Base-by-base conservation (phyloP, 257 asterid genomes). In the Cynanchum wilfordii region DNA sequence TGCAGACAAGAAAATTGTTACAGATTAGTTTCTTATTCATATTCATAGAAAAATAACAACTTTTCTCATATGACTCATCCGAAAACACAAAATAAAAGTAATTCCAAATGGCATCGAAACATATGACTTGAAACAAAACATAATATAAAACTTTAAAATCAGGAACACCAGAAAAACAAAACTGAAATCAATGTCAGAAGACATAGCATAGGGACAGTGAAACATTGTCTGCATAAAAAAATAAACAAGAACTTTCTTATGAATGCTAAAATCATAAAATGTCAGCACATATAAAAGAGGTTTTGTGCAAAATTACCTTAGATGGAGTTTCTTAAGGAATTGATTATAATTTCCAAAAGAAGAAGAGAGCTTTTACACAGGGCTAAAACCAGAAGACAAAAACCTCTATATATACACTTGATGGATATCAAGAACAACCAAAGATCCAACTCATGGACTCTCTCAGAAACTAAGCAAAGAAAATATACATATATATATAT, bases 381-480 rank as follows among this genome's bases (percentile, higher is more conserved):
- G 77, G 20, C 44, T 12, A 27, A 16, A 24, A 64, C 49, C 69
- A 50, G 62, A 71, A 42, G 77, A 73, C 33, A 65, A 55, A 75
- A 40, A 65, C 54, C 72, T 76, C 70, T 73, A n/a, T 76, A 80
- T 76, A 84, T 81, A 84, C 38, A 84, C 38, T 68, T 33, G 42
- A 65, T 13, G 60, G 62, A 54, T 63, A 59, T 63, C 29, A 51
- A 19, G 57, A 7, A 0, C 10, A 44, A 66, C 33, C 76, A 56
- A 42, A 69, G 84, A 74, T 79, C 82, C 74, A 70, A 73, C 63
- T 33, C 49, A 68, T 52, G 72, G 70, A 30, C 66, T 76, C 75
- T 71, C 68, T 75, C 71, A 69, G 69, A 81, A 70, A 78, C 52
- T 51, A 85, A 82, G 84, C 82, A 74, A 82, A 82, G 85, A 76